These are phyloP conservation scores for Talaromyces proteolyticus DNA, from an alignment of 495 filamentous ascomycete genomes.

Conservation along the genomic window DNA sequence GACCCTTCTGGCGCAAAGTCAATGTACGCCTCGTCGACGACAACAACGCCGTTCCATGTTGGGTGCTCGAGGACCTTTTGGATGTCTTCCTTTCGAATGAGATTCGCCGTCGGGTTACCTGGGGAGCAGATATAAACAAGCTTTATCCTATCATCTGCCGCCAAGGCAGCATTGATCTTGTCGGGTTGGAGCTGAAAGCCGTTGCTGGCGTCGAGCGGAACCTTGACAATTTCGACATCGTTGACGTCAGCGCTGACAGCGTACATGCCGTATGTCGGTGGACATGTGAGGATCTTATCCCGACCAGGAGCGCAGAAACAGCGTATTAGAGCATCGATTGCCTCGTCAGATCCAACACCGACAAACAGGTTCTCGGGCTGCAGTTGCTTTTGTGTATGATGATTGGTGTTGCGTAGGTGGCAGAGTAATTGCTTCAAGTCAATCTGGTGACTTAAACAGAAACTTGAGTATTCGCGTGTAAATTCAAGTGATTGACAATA, in stretches of 20 bases:
- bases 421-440: constrained; percentile 84
- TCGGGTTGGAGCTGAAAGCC: constrained; percentile 66
- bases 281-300: constrained; percentile 89
- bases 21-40: constrained; percentile 94
- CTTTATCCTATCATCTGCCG: constrained; percentile 67
- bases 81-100: constrained; percentile 74
- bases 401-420: constrained; percentile 78
- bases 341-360: constrained; percentile 93
- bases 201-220: constrained; percentile 59
- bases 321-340: constrained; percentile 86
- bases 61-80: constrained; percentile 72
- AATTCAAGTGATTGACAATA: not conserved
- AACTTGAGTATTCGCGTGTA: not conserved
- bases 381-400: constrained; percentile 68
- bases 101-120: constrained; percentile 82
- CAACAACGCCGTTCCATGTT: constrained; percentile 90
- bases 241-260: constrained; percentile 88
- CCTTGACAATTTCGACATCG: constrained; percentile 78
- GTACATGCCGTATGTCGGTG: constrained; percentile 99
- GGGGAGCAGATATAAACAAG: constrained; percentile 88
- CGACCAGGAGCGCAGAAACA: constrained; percentile 84
- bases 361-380: constrained; percentile 83
- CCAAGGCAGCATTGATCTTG: constrained; percentile 59
- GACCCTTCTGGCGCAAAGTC: constrained; percentile 81
- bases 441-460: constrained; percentile 59